A percentile compares a stretch with the other conserved stretches of the same genome.
Conservation (phyloP, 2,329 filamentous ascomycete genomes). For the Fusarium coicis region DNA sequence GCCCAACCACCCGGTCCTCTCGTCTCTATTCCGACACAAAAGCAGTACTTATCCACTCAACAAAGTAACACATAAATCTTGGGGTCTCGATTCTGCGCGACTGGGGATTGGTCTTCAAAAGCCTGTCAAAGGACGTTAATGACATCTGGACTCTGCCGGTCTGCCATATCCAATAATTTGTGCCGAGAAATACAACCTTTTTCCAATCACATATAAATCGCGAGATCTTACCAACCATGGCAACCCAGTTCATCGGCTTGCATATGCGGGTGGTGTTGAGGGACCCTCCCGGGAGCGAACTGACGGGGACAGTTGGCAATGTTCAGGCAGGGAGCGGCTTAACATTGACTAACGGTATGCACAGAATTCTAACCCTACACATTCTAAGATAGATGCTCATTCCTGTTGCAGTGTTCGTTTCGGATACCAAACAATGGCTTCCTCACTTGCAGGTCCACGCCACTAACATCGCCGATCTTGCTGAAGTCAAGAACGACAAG, state of each 20-base stretch:
- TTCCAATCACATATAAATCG: neutral
- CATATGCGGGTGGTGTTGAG: slow-evolving; percentile 79
- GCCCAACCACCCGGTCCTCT: slow-evolving; percentile 13
- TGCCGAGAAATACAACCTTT: slow-evolving; percentile 7
- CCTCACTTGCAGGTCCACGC: slow-evolving; percentile 59
- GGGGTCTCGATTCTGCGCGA: slow-evolving; percentile 1
- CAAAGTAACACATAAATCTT: neutral
- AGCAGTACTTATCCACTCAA: neutral
- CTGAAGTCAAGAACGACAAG: slow-evolving; percentile 51
- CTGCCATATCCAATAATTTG: slow-evolving; percentile 21
- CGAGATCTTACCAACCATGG: slow-evolving; percentile 48
- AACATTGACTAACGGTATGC: slow-evolving; percentile 76
- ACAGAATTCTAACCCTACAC: neutral
- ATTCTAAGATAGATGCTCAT: slow-evolving; percentile 7
- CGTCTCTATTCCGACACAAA: neutral
- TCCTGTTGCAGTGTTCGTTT: slow-evolving; percentile 50
- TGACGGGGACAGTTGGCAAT: slow-evolving; percentile 77
- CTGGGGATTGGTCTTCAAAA: slow-evolving; percentile 3
- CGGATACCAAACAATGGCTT: slow-evolving; percentile 56
- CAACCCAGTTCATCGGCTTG: slow-evolving; percentile 78
- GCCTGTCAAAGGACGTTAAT: slow-evolving; percentile 31
- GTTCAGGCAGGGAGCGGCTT: slow-evolving; percentile 75
- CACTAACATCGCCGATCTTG: slow-evolving; percentile 57
- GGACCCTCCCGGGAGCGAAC: slow-evolving; percentile 69
- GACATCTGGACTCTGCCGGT: slow-evolving; percentile 32